Percentiles rank a stretch among this genome's conserved stretches.
Conservation (phyloP, 768 basidiomycete species). For the Mycena chlorophos region DNA sequence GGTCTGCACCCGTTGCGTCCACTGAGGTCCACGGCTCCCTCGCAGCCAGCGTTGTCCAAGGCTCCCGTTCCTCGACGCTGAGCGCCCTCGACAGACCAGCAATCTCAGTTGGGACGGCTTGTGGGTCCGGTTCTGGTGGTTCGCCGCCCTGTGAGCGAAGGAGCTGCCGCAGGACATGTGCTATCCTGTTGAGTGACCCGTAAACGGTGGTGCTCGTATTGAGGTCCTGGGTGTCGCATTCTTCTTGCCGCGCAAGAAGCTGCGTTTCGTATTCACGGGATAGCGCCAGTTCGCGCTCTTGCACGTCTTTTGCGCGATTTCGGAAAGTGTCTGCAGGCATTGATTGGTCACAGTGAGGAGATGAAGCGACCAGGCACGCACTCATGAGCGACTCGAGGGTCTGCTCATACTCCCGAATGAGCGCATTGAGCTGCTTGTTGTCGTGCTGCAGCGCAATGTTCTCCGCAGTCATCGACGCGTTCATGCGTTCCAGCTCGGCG, state of each 20-base stretch:
- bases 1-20: conserved; percentile 52
- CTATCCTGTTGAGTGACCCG: conserved; percentile 67
- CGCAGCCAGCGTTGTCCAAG: conserved; percentile 38
- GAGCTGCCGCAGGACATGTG: conserved; percentile 65
- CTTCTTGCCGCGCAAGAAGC: conserved; percentile 74
- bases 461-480: conserved; percentile 71
- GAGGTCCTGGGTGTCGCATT: conserved; percentile 58
- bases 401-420: conserved; percentile 96
- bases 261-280: conserved; percentile 90
- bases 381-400: conserved; percentile 95
- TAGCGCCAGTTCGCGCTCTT: conserved; percentile 86
- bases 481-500: conserved; percentile 87
- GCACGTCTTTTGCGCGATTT: conserved; percentile 90
- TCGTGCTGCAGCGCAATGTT: conserved; percentile 87
- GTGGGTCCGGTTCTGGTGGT: conserved; percentile 29
- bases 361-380: conserved; percentile 23
- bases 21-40: conserved; percentile 37
- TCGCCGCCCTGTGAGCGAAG: conserved; percentile 74
- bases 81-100: conserved; percentile 8
- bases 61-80: conserved; percentile 41
- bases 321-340: conserved; percentile 60
- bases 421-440: conserved; percentile 88
- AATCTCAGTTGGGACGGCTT: conserved; percentile 3
- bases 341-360: conserved; percentile 2
- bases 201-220: conserved; percentile 65